Evolutionary conservation across 2,329 filamentous ascomycete genomes (phyloP), one percentile per base, ranked within the genome.

Genomic region (Pseudogymnoascus sp.): DNA sequence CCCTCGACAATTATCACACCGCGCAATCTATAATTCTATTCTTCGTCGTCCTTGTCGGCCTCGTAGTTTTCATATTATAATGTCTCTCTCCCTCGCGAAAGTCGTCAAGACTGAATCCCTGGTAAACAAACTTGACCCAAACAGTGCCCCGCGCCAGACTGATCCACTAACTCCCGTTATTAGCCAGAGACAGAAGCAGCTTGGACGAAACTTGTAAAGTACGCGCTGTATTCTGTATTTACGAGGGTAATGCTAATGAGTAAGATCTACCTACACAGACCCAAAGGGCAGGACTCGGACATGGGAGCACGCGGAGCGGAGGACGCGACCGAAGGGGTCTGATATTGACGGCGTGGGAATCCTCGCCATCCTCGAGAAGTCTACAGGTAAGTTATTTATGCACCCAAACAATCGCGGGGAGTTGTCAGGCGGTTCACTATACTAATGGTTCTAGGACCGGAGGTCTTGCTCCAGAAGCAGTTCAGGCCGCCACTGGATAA

Each of bases 291-390:
- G 77, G 15, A 73, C 77, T 0, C 80, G 88, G 62, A 84, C 82
- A 31, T 91, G 88, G 88, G 88, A 92, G 71, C 88, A 86, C 0
- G 86, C 86, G 15, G 86, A 90, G 74, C 83, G 89, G n/a, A 81
- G 80, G 31, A 91, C 88, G 0, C 83, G 88, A 3, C 87, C 87
- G 11, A 77, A 78, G 63, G 78, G 75, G 67, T 79, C 80, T 64
- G 82, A 84, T 35, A 86, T 91, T 62, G 89, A 92, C 69, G 88
- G 86, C 62, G 87, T 91, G 13, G 87, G 87, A 65, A 89, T 92
- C 64, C 80, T 90, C 15, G 88, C 87, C 44, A 83, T 91, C 67
- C 77, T 92, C 13, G 77, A 84, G 66, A 82, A 80, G 67, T 73
- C 79, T 8, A 75, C 76, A 0, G 82, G 82, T 76, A 71, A 74